Percentiles rank a stretch among this genome's conserved stretches.
phyloP scores from a whole-genome alignment of 176 grass and related monocot species.

The Zoysia japonica region DNA sequence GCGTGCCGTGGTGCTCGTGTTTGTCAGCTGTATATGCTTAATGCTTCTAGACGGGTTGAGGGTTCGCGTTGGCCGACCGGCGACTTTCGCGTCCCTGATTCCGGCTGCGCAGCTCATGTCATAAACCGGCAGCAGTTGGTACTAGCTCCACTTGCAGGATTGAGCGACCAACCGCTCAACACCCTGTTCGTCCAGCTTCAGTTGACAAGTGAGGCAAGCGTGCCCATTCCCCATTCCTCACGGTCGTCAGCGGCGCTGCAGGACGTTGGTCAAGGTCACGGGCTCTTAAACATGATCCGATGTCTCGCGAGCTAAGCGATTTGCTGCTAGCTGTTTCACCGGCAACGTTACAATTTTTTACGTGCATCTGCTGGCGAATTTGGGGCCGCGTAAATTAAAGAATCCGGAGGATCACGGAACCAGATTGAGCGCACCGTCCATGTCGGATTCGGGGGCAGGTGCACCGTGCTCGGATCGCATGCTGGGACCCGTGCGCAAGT shows the following conservation, averaged over 20 bases:
- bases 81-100: background rate
- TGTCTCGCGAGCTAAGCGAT: background rate
- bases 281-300: background rate
- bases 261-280: background rate
- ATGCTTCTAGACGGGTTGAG: background rate
- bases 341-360: background rate
- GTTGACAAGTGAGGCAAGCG: background rate
- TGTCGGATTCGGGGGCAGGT: background rate
- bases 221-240: background rate
- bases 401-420: background rate
- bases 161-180: constrained; percentile 17
- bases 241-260: background rate
- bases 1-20: background rate
- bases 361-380: constrained; percentile 38
- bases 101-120: background rate
- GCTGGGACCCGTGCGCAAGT: background rate
- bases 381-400: background rate
- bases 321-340: too few relatives aligned
- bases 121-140: background rate
- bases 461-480: background rate
- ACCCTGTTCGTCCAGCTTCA: background rate
- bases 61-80: background rate
- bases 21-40: background rate
- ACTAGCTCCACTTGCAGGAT: background rate
- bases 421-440: background rate